These are phyloP conservation scores for Fusarium scirpi DNA, from an alignment of 2,329 filamentous ascomycete species.

Conservation along the genomic window DNA sequence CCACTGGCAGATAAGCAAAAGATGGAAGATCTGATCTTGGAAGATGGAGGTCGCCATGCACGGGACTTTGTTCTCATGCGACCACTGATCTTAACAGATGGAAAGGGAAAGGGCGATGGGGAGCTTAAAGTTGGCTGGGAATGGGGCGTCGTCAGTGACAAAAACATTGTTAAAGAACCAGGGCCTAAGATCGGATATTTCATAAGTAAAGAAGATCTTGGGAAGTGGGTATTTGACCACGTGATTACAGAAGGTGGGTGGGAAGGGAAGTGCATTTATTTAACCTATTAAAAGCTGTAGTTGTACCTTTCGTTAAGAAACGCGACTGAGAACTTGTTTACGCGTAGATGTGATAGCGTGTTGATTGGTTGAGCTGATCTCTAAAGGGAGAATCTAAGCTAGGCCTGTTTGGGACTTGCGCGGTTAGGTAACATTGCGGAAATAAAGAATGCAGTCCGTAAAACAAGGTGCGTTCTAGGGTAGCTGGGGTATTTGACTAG, in stretches of 20 bases:
- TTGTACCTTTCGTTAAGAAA: too few relatives aligned
- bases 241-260: not conserved
- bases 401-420: too few relatives aligned
- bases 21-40: not conserved
- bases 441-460: too few relatives aligned
- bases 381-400: too few relatives aligned
- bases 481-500: too few relatives aligned
- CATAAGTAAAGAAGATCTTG: not conserved
- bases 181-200: not conserved
- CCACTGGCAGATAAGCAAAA: not conserved
- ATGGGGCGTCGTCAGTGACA: not conserved
- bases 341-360: too few relatives aligned
- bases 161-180: not conserved
- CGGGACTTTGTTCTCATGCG: not conserved
- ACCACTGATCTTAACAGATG: not conserved
- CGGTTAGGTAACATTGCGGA: too few relatives aligned
- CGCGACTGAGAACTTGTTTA: too few relatives aligned
- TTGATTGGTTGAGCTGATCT: too few relatives aligned
- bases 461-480: too few relatives aligned
- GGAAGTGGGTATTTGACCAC: not conserved
- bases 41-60: not conserved
- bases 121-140: not conserved
- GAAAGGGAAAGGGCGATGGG: not conserved
- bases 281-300: not conserved
- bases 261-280: slow-evolving; percentile 2